Evolutionary conservation across 129 eudicot genomes (phyloP), one percentile per base, ranked within the genome.

Genomic region (Flaveria ramosissima): DNA sequence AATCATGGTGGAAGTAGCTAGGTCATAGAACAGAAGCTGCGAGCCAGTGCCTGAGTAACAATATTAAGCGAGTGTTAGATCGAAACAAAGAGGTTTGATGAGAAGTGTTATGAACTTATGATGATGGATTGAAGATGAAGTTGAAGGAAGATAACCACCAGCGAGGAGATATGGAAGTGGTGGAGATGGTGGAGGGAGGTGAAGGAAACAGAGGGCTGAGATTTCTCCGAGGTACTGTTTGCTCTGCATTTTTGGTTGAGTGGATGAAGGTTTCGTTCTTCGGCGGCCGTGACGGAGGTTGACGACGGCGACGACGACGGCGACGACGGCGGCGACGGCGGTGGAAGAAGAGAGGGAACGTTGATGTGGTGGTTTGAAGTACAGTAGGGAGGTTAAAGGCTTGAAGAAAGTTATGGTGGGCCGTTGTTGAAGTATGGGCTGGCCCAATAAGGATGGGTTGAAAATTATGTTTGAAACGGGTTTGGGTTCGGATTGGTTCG

Each of bases 171-270:
- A 80, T 69, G 85, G 73, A 1, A 85, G 90, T 59, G 93, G 82
- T 23, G 91, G 85, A 80, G 85, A 68, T 51, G 76, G 81, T 13
- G 83, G 66, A 1, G 92, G 90, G 24, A 77, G 82, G 55, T 83
- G 92, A 69, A 94, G 83, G 30, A 91, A 91, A 64, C 97, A 91
- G 10, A 94, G 92, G 9, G 98, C 96, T 39, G 98, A 94, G 50
- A 94, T 87, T 69, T 94, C 98, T 68, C 98, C 98, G 9, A 94
- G 80, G 84, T 94, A 94, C 62, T 87, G 83, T 7, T 97, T 86
- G 53, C 86, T 71, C 24, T 82, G 73, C 72, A 93, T 77, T 26
- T 47, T 15, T 72, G 7, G 7, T 50, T 47, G 3, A 45, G 23
- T 2, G 26, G 63, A 15, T 71, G 46, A 26, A 4, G 30, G 13